Base-by-base conservation (phyloP, 2,329 filamentous ascomycete genomes). In the Thielaviopsis ethacetica region DNA sequence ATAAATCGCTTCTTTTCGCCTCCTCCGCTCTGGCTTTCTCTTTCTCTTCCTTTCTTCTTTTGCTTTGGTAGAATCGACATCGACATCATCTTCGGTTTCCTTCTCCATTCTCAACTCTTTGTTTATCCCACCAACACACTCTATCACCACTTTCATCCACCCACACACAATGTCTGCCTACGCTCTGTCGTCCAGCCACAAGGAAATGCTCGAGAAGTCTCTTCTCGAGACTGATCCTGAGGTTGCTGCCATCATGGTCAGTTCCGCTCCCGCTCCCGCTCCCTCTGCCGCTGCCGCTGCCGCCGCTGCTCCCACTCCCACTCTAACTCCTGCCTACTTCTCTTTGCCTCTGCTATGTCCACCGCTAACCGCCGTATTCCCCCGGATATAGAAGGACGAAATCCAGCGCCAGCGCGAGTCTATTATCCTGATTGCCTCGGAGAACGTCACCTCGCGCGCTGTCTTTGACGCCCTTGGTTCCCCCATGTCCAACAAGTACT, bases 401-500 rank as follows among this genome's bases (percentile, higher is more conserved):
- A 86, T 96, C 69, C 84, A 95, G 81, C 89, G 93, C 71, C 93
- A 98, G 79, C 85, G 89, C 73, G 91, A 98, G 80, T 97, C 91
- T 67, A 95, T 98, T 75, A 88, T 97, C 70, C 85, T 98, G 71
- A 98, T 98, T 68, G 91, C 93, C 69, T 97, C 93, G 60, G 93
- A 98, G 79, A 98, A 98, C 80, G 91, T 98, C 75, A 98, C 93
- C 61, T 98, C 93, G 63, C 90, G 91, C 67, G 91, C 93, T 68
- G 93, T 98, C 69, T 95, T 95, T 77, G 91, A 98, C 76, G 93
- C 93, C 62, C 84, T 98, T 65, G 93, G 93, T 68, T 91, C 85
- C 61, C 86, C 87, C 72, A 94, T 93, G 87, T 89, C 88, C 74
- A 95, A 98, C 83, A 98, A 98, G 79, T 98, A 98, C 82, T 96